Evolutionary conservation across 805 yeast species (phyloP).

Genomic region (Ascoidea tarda): DNA sequence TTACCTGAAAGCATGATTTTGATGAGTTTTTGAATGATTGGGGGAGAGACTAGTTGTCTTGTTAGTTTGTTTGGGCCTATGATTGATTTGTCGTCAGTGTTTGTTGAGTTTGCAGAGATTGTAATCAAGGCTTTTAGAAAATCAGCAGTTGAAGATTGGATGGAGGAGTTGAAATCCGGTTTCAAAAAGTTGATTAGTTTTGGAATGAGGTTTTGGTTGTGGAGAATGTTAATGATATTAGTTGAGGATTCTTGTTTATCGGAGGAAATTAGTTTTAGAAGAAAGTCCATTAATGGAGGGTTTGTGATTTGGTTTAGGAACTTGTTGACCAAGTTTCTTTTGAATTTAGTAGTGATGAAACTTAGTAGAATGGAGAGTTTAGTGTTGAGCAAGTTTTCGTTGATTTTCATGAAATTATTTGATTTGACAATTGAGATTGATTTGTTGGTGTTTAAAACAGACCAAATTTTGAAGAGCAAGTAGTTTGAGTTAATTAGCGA

Average conservation of each 20-base stretch:
- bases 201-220: slow-evolving; percentile 61
- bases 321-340: slow-evolving; percentile 50
- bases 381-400: slow-evolving; percentile 80
- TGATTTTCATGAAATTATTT: slow-evolving; percentile 81
- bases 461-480: slow-evolving; percentile 65
- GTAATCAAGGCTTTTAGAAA: slow-evolving; percentile 89
- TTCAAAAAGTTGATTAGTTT: slow-evolving; percentile 56
- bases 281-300: slow-evolving; percentile 88
- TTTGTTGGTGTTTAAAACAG: slow-evolving; percentile 50
- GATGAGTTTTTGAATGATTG: slow-evolving; percentile 52
- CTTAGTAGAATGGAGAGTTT: slow-evolving; percentile 59
- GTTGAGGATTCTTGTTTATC: slow-evolving; percentile 34
- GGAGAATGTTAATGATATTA: slow-evolving; percentile 51
- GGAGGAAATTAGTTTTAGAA: slow-evolving; percentile 79
- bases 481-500: slow-evolving; percentile 66
- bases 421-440: slow-evolving; percentile 68
- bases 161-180: slow-evolving; percentile 52
- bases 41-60: slow-evolving; percentile 73
- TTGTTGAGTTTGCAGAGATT: slow-evolving; percentile 84
- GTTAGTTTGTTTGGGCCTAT: slow-evolving; percentile 95
- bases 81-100: slow-evolving; percentile 71
- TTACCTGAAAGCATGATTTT: slow-evolving; percentile 71
- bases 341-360: slow-evolving; percentile 50
- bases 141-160: slow-evolving; percentile 91
- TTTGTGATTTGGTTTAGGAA: slow-evolving; percentile 80